Evolutionary conservation across 1,284 basidiomycete genomes (phyloP).

Genomic region (Ganoderma resinaceum): DNA sequence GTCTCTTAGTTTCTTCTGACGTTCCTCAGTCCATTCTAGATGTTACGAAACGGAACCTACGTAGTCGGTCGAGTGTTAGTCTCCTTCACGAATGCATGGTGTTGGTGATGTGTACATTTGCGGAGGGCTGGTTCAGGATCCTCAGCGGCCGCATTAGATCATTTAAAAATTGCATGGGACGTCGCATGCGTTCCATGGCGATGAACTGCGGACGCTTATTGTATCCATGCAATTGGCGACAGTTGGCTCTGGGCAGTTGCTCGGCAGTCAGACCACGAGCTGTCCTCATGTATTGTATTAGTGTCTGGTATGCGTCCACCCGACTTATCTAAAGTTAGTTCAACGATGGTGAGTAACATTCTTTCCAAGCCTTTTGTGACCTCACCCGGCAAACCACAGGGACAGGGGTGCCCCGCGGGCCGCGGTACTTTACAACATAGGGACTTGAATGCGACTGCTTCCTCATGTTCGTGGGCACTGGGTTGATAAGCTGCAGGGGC

Average conservation of each 20-base stretch:
- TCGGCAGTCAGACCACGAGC: too few species aligned
- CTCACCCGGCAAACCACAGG: background rate
- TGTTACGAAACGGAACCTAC: constrained; percentile 4
- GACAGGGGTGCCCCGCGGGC: background rate
- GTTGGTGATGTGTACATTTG: constrained; percentile 1
- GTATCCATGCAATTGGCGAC: background rate
- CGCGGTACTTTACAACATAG: too few species aligned
- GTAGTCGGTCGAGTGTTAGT: constrained; percentile 6
- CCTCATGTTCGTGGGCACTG: background rate
- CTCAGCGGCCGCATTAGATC: background rate
- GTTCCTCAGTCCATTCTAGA: background rate
- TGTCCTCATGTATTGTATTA: too few species aligned
- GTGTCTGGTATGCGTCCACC: too few species aligned
- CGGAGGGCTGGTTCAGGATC: background rate
- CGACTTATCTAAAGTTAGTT: background rate
- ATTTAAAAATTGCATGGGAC: background rate
- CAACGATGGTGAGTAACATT: background rate
- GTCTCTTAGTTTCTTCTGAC: constrained; percentile 36
- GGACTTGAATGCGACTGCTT: background rate
- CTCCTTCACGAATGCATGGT: constrained; percentile 7
- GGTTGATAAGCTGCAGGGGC: background rate
- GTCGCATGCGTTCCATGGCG: background rate
- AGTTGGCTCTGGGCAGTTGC: background rate
- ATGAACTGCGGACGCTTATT: background rate
- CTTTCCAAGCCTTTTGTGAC: background rate